These are phyloP conservation scores for Periconia sp. DNA, from an alignment of 2,329 filamentous ascomycete genomes.

Conservation along the genomic window DNA sequence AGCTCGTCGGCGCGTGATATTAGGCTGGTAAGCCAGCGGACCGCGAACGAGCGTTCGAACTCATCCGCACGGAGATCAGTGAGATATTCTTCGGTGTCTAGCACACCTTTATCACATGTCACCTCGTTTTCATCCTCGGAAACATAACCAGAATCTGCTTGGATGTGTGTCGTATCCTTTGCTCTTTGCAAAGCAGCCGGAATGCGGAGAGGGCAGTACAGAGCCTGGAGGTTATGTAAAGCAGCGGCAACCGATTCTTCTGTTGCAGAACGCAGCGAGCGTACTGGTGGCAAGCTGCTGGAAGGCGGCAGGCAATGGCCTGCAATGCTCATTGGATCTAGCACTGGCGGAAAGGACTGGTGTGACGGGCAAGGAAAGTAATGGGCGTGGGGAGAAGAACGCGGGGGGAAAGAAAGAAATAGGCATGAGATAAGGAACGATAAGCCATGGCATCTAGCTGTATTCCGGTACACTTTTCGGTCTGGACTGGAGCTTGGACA, in stretches of 20 bases:
- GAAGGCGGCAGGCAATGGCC: constrained; percentile 39
- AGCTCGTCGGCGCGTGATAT: constrained; percentile 38
- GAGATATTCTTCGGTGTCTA: constrained; percentile 27
- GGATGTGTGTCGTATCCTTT: constrained; percentile 13
- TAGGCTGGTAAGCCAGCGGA: constrained; percentile 42
- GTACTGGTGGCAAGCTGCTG: constrained; percentile 38
- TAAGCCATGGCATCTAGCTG: constrained; percentile 9
- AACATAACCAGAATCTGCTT: constrained; percentile 43
- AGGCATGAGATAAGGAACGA: constrained; percentile 17
- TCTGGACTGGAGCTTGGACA: constrained; percentile 38
- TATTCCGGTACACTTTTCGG: constrained; percentile 23
- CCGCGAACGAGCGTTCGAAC: constrained; percentile 38
- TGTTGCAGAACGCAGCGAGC: constrained; percentile 24
- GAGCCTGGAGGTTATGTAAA: constrained; percentile 31
- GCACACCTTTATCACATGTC: constrained; percentile 4
- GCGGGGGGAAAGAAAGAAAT: constrained; percentile 22
- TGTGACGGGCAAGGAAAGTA: constrained; percentile 7
- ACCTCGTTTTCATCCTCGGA: constrained; percentile 37
- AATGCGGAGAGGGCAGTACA: constrained; percentile 44
- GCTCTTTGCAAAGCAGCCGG: constrained; percentile 23
- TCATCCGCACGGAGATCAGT: constrained; percentile 37
- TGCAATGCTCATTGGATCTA: constrained; percentile 33
- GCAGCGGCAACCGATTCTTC: constrained; percentile 30
- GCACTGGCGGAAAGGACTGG: constrained; percentile 9
- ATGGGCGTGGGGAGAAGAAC: constrained; percentile 19